phyloP scores from a whole-genome alignment of 768 basidiomycete genomes.

The Tricholoma matsutake region DNA sequence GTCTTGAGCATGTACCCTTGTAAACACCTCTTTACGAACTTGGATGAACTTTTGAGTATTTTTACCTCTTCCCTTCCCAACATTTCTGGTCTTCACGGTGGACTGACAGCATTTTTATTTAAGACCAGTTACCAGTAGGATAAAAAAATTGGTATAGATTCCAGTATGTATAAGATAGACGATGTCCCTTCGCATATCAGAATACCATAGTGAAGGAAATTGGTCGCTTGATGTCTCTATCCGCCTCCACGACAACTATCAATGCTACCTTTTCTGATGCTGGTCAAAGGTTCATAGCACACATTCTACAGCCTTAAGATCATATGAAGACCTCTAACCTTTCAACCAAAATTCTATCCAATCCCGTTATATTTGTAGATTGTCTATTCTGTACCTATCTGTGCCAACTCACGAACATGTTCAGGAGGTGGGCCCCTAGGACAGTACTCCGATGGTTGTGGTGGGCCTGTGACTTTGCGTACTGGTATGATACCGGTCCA shows the following conservation, averaged over 20 bases:
- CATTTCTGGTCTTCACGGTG: neutral
- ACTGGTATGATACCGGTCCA: neutral
- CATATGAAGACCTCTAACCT: neutral
- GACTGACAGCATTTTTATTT: neutral
- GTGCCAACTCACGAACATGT: neutral
- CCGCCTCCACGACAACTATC: too few relatives aligned
- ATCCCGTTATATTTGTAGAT: neutral
- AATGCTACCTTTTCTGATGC: too few relatives aligned
- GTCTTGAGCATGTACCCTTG: slow-evolving; percentile 20
- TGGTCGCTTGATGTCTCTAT: too few relatives aligned
- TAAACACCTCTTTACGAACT: neutral
- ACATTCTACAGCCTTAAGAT: neutral
- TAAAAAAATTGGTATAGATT: too few relatives aligned
- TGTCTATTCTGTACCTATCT: neutral
- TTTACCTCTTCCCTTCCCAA: neutral
- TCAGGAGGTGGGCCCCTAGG: neutral
- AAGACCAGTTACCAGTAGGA: neutral
- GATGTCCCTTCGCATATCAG: too few relatives aligned
- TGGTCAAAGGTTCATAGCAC: too few relatives aligned
- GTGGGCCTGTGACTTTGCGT: neutral
- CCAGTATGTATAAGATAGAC: too few relatives aligned
- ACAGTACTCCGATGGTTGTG: slow-evolving; percentile 1
- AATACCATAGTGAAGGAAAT: too few relatives aligned
- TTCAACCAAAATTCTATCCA: neutral
- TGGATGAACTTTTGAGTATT: neutral